phyloP scores from a whole-genome alignment of 169 alveolate species.

The Plasmodium gallinaceum region DNA sequence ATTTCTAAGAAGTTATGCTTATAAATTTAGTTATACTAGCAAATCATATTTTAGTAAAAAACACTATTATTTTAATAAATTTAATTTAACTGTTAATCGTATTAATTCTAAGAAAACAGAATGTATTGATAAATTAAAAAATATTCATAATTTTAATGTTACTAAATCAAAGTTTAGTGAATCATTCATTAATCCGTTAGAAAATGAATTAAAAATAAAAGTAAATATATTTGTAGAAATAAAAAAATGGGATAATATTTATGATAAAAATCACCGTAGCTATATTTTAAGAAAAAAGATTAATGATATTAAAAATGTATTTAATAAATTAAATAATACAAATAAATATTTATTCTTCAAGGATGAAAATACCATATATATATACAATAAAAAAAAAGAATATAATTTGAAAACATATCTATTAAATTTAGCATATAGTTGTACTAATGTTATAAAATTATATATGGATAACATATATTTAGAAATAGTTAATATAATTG shows the following conservation, averaged over 20 bases:
- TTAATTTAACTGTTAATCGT: neutral
- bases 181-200: too few relatives aligned
- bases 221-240: too few relatives aligned
- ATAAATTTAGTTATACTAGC: slow-evolving; percentile 23
- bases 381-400: neutral
- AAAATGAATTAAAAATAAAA: too few relatives aligned
- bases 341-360: slow-evolving; percentile 30
- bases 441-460: slow-evolving; percentile 7
- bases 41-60: slow-evolving; percentile 5
- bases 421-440: neutral
- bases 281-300: neutral
- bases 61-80: neutral
- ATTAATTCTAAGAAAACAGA: neutral
- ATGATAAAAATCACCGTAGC: too few relatives aligned
- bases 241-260: too few relatives aligned
- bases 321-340: neutral
- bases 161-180: too few relatives aligned
- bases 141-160: too few relatives aligned
- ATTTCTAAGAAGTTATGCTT: slow-evolving; percentile 24
- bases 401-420: neutral
- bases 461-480: slow-evolving; percentile 23
- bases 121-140: too few relatives aligned
- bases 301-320: neutral
- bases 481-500: slow-evolving; percentile 49
- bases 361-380: neutral